Evolutionary conservation across 2,329 filamentous ascomycete species (phyloP).

Genomic region (Aspergillus viridinutans): DNA sequence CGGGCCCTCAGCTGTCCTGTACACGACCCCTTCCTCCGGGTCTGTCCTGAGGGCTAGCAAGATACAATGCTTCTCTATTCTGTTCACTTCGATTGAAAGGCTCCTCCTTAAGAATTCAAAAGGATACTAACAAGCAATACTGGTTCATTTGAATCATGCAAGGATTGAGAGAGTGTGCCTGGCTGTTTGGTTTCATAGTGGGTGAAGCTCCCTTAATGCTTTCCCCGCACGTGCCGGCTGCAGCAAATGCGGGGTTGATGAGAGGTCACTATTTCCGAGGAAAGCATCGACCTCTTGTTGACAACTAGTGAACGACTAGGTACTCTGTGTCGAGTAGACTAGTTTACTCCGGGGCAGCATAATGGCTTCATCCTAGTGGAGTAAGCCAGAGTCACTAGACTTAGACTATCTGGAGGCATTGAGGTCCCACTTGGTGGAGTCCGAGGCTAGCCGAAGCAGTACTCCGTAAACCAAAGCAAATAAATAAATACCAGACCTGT

Average conservation of each 20-base stretch:
- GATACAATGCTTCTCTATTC: neutral
- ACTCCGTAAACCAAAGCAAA: neutral
- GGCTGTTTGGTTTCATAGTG: neutral
- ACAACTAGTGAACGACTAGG: too few relatives aligned
- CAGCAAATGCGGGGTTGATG: slow-evolving; percentile 3
- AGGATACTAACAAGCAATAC: neutral
- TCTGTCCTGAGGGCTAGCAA: neutral
- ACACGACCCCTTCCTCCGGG: neutral
- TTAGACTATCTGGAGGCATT: neutral
- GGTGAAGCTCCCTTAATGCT: neutral
- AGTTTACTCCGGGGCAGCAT: too few relatives aligned
- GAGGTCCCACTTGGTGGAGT: neutral
- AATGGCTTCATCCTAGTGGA: too few relatives aligned
- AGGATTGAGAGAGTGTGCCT: neutral
- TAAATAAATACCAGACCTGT: too few relatives aligned
- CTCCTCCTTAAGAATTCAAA: neutral
- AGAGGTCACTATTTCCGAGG: neutral
- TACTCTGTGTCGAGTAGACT: too few relatives aligned
- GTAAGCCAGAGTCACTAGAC: too few relatives aligned
- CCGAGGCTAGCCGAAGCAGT: neutral
- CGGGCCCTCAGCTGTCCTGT: neutral
- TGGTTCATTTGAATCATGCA: neutral
- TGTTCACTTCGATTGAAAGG: neutral
- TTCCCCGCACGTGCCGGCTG: slow-evolving; percentile 7
- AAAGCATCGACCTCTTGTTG: neutral